Evolutionary conservation across 2,329 filamentous ascomycete genomes (phyloP), one percentile per base, ranked within the genome.

Genomic region (Shiraia sp.): DNA sequence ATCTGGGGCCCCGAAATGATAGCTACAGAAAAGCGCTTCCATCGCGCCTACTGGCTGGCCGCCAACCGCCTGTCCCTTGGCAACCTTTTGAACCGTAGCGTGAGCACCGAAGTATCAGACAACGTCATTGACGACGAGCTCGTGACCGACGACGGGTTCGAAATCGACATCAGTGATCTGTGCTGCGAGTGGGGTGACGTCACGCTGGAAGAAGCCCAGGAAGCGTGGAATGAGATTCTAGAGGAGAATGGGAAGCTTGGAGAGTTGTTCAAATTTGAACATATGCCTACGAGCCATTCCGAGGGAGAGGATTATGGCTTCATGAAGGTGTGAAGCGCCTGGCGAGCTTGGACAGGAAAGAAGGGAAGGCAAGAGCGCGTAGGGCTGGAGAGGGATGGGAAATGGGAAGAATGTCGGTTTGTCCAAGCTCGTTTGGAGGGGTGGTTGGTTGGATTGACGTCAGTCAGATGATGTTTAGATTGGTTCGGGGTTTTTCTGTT

Each of bases 41-140:
- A 66, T 30, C 46, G 45, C 1, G 59, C 61, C 6, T 67, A 66
- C 32, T 66, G 61, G 61, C 35, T 57, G 3, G 49, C 54, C 0
- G 63, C 63, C 0, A 59, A 55, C 2, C 43, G 48, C 35, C 7
- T 10, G 3, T 40, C 41, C 2, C 19, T 64, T 6, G 36, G 37
- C 0, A 38, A 29, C 2, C 13, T 66, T 30, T 42, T 66, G n/a
- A 51, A 52, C 13, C 46, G 30, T 15, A 17, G 19, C 1, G 2
- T n/a, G 4, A 4, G 6, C 14, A 19, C 26, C 1, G 36, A 44
- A 5, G 33, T 33, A 24, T 27, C 45, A 8, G 36, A 52, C 10
- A 51, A 53, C 26, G 36, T 28, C n/a, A n/a, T n/a, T 3, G 40
- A 40, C 8, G 45, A 50, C 2, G 34, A 16, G 2, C 33, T 27